phyloP scores from a whole-genome alignment of 192 early-diverging fungal genomes.

The Podila epigama region DNA sequence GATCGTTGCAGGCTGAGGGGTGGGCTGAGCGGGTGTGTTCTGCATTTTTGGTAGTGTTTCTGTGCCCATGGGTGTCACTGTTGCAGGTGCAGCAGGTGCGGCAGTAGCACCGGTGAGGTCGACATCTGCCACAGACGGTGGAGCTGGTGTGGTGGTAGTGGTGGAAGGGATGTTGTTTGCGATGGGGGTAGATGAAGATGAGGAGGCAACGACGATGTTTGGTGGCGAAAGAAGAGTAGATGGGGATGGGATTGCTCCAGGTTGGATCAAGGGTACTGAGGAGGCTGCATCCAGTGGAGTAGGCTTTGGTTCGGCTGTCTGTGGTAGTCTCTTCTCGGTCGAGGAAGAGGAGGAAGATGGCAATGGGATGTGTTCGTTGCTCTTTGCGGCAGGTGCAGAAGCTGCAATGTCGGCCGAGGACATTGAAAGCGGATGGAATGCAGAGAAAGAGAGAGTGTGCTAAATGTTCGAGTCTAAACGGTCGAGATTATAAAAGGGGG shows the following conservation, averaged over 20 bases:
- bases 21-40: too few species aligned
- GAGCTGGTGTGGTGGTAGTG: neutral
- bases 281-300: neutral
- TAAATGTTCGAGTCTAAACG: neutral
- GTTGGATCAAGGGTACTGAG: neutral
- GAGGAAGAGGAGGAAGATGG: too few species aligned
- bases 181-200: neutral
- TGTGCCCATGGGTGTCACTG: too few species aligned
- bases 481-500: neutral
- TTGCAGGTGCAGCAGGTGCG: neutral
- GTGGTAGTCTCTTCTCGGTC: neutral
- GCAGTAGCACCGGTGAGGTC: neutral
- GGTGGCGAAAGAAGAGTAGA: neutral
- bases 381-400: constrained; percentile 2
- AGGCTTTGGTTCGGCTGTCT: constrained; percentile 5
- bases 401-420: constrained; percentile 20
- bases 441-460: neutral
- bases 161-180: neutral
- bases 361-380: neutral
- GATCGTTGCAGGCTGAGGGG: too few species aligned
- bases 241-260: too few species aligned
- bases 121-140: neutral
- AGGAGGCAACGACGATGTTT: neutral
- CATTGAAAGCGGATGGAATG: constrained; percentile 5
- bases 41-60: too few species aligned